Conservation (phyloP, 169 alveolate genomes). For the Babesia microti region DNA sequence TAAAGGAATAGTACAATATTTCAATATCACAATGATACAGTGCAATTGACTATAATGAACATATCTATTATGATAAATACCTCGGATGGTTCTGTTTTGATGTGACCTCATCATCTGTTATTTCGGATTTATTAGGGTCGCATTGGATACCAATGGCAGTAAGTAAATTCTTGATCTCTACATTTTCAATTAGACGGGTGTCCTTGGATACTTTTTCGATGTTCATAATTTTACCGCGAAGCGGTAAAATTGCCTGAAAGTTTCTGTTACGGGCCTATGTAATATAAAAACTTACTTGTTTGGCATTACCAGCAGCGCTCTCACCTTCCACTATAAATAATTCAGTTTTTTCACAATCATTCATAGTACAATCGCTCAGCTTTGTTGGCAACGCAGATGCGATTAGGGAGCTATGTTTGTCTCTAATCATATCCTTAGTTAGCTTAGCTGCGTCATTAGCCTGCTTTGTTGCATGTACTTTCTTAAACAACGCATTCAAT, state of each 20-base stretch:
- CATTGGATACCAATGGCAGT: constrained; percentile 45
- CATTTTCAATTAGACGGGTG: constrained; percentile 53
- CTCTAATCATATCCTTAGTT: constrained; percentile 59
- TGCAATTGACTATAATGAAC: too few species aligned
- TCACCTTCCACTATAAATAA: constrained; percentile 73
- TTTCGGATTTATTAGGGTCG: too few species aligned
- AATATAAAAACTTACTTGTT: constrained; percentile 31
- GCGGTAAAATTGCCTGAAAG: constrained; percentile 67
- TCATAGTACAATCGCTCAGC: constrained; percentile 60
- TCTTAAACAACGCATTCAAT: constrained; percentile 46
- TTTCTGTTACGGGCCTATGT: constrained; percentile 51
- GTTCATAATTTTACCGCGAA: constrained; percentile 68
- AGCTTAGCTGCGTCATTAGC: constrained; percentile 67
- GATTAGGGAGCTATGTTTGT: constrained; percentile 42
- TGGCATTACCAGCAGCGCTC: constrained; percentile 74
- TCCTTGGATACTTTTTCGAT: constrained; percentile 55
- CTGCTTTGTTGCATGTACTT: constrained; percentile 55
- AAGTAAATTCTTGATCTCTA: constrained; percentile 46
- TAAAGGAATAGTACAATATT: constrained; percentile 9
- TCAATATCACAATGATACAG: too few species aligned
- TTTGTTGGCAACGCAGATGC: constrained; percentile 55
- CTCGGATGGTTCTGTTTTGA: too few species aligned
- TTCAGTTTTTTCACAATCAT: constrained; percentile 46
- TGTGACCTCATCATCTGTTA: too few species aligned
- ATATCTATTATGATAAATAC: too few species aligned